A percentile compares a stretch with the other conserved stretches of the same genome.
Conservation (phyloP, 164 flowering plant species). For the Vitis labrusca region DNA sequence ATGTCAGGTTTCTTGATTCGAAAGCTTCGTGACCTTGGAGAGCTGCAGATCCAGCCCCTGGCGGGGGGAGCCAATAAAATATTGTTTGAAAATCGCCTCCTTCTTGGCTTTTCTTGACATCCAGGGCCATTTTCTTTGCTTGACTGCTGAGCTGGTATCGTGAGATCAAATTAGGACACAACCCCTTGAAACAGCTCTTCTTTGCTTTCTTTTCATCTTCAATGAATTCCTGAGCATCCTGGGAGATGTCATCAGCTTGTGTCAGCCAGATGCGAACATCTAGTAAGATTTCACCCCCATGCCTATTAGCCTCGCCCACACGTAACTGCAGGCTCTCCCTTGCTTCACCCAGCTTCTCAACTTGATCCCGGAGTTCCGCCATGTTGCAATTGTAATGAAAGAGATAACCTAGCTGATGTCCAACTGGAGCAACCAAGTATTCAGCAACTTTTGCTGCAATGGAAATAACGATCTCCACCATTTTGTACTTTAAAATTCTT, state of each 20-base stretch:
- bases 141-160: slow-evolving; percentile 10
- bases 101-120: too few relatives aligned
- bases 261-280: slow-evolving; percentile 17
- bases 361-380: background rate
- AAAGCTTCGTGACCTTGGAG: too few relatives aligned
- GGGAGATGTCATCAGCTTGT: background rate
- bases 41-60: too few relatives aligned
- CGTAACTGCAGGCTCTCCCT: slow-evolving; percentile 3
- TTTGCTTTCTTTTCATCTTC: background rate
- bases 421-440: background rate
- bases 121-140: background rate
- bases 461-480: too few relatives aligned
- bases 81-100: too few relatives aligned
- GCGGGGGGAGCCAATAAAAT: too few relatives aligned
- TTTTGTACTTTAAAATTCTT: too few relatives aligned
- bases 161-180: background rate
- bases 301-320: slow-evolving; percentile 1
- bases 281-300: slow-evolving; percentile 4
- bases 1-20: too few relatives aligned
- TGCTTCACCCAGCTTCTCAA: background rate
- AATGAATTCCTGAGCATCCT: background rate
- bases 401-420: background rate
- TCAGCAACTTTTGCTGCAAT: background rate
- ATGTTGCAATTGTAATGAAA: background rate
- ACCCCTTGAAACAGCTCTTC: slow-evolving; percentile 9